phyloP scores from a whole-genome alignment of 805 yeast species.

The Debaryomyces prosopidis region DNA sequence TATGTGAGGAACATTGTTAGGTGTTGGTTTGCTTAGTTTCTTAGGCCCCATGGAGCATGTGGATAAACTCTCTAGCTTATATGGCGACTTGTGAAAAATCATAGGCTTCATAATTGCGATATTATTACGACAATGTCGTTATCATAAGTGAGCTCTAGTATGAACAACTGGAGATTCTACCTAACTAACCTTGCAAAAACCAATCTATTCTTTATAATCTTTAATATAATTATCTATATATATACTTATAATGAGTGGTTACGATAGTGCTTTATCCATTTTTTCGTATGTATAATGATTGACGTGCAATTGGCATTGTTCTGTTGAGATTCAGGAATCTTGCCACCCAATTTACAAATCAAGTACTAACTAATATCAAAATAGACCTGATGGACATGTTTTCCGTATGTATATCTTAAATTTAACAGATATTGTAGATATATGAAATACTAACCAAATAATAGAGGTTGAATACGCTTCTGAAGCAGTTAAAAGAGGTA shows the following conservation, averaged over 20 bases:
- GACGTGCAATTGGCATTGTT: background rate
- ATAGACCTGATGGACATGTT: conserved; percentile 97
- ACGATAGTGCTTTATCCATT: conserved; percentile 97
- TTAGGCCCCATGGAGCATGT: conserved; percentile 5
- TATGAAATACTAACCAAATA: conserved; percentile 28
- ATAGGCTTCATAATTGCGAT: background rate
- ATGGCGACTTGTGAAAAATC: background rate
- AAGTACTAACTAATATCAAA: conserved; percentile 32
- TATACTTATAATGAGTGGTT: conserved; percentile 76
- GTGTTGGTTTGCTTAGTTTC: conserved; percentile 19
- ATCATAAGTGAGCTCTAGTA: too few relatives aligned
- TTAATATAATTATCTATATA: background rate
- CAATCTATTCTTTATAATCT: background rate
- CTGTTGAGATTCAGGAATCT: conserved; percentile 1
- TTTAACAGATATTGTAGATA: background rate
- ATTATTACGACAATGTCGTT: conserved; percentile 1
- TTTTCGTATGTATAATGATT: conserved; percentile 67
- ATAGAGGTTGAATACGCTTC: conserved; percentile 92
- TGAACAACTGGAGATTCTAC: background rate
- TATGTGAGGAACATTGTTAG: conserved; percentile 47
- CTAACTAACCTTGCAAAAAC: background rate
- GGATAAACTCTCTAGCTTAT: background rate
- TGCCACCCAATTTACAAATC: conserved; percentile 11
- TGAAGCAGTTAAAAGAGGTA: conserved; percentile 97
- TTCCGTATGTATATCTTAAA: conserved; percentile 61